These are phyloP conservation scores for Paramicrosporidium saccamoebae DNA, from an alignment of 371 early-diverging fungal genomes.

Conservation along the genomic window DNA sequence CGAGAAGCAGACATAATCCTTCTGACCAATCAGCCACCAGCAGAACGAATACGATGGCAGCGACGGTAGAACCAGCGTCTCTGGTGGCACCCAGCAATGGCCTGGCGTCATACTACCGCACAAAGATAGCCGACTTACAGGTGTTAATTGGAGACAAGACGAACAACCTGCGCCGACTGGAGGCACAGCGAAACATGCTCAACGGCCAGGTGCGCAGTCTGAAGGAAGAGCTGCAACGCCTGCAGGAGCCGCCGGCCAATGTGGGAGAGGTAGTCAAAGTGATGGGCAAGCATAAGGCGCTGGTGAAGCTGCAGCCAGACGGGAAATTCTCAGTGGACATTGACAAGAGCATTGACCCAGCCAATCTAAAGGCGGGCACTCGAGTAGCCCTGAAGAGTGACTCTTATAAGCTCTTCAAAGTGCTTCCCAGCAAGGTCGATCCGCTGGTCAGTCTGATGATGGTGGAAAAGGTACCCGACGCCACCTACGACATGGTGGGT, in stretches of 20 bases:
- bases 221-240: slow-evolving; percentile 82
- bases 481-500: slow-evolving; percentile 98
- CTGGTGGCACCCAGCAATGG: too few relatives aligned
- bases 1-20: too few relatives aligned
- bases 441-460: slow-evolving; percentile 94
- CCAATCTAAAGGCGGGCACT: slow-evolving; percentile 65
- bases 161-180: slow-evolving; percentile 82
- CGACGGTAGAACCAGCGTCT: too few relatives aligned
- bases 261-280: slow-evolving; percentile 96
- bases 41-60: too few relatives aligned
- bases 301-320: slow-evolving; percentile 95
- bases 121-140: slow-evolving; percentile 60
- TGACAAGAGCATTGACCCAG: slow-evolving; percentile 50
- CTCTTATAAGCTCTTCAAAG: slow-evolving; percentile 48
- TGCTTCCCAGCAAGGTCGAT: slow-evolving; percentile 79
- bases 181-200: slow-evolving; percentile 88
- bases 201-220: slow-evolving; percentile 92
- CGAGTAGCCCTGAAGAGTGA: slow-evolving; percentile 91
- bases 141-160: slow-evolving; percentile 50
- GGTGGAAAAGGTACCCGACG: slow-evolving; percentile 98
- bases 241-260: slow-evolving; percentile 90
- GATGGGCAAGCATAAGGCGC: slow-evolving; percentile 94
- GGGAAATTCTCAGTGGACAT: slow-evolving; percentile 97
- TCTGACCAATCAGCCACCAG: too few relatives aligned
- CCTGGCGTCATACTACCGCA: slow-evolving; percentile 41